Evolutionary conservation across 257 asterid species (phyloP).

Genomic region (Plantago elongata): DNA sequence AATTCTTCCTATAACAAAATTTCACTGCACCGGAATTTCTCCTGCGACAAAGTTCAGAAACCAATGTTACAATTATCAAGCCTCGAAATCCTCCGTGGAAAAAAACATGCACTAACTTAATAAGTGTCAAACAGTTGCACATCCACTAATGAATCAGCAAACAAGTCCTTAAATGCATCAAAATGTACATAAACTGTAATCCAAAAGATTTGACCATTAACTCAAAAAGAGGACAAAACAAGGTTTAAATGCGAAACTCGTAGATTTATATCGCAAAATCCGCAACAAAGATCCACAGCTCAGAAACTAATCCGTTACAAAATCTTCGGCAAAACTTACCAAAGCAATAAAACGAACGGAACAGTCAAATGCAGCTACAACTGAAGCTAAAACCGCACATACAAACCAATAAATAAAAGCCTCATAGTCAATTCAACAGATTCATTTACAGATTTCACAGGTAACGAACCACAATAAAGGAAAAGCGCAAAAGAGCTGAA

Average conservation of each 20-base stretch:
- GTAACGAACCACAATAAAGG: constrained; percentile 25
- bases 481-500: constrained; percentile 18
- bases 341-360: background rate
- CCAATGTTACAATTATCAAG: background rate
- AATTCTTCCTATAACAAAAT: constrained; percentile 11
- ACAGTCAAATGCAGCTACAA: background rate
- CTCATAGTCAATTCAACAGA: constrained; percentile 41
- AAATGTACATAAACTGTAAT: background rate
- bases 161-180: background rate
- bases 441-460: constrained; percentile 29
- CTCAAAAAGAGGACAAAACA: background rate
- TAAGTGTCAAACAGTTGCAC: background rate
- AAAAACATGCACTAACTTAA: no score
- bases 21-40: constrained; percentile 12
- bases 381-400: constrained; percentile 16
- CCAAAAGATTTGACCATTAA: constrained; percentile 10
- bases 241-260: background rate
- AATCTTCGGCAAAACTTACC: background rate
- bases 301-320: constrained; percentile 16
- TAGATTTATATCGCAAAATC: constrained; percentile 21
- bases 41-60: constrained; percentile 19
- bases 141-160: background rate
- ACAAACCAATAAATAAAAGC: constrained; percentile 12
- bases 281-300: constrained; percentile 21
- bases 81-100: no score